phyloP scores from a whole-genome alignment of 1,139 yeast species.

The Yamadazyma sp. region DNA sequence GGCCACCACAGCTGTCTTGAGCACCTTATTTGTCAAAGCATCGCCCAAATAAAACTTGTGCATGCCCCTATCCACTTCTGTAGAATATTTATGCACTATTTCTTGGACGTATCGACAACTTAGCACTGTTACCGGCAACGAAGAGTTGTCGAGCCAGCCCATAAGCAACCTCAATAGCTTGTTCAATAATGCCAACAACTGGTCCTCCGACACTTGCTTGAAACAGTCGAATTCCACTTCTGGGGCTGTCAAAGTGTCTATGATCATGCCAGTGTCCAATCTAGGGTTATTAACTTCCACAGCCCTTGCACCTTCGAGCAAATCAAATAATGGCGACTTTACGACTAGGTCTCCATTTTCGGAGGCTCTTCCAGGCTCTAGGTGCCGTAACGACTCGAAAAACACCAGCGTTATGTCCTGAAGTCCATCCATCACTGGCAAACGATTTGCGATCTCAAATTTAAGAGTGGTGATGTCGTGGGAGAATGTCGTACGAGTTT shows the following conservation, averaged over 20 bases:
- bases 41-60: constrained; percentile 11
- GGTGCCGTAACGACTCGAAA: constrained; percentile 26
- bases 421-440: constrained; percentile 16
- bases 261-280: constrained; percentile 62
- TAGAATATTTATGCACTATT: constrained; percentile 42
- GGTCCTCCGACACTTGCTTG: constrained; percentile 29
- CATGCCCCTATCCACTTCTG: constrained; percentile 10
- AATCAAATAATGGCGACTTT: constrained; percentile 52
- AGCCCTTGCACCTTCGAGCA: constrained; percentile 75
- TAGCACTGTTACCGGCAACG: constrained; percentile 61
- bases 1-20: constrained; percentile 49
- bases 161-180: constrained; percentile 45
- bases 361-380: constrained; percentile 17
- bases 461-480: neutral
- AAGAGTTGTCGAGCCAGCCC: constrained; percentile 63
- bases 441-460: neutral
- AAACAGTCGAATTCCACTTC: constrained; percentile 42
- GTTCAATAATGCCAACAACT: constrained; percentile 48
- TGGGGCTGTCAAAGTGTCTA: constrained; percentile 26
- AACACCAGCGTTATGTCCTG: constrained; percentile 48
- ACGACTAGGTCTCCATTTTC: constrained; percentile 40
- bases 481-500: no score
- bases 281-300: constrained; percentile 61
- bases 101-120: constrained; percentile 66
- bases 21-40: constrained; percentile 44